Conservation (phyloP, 208 protist genomes). For the Trypanosomatidae sp. region DNA sequence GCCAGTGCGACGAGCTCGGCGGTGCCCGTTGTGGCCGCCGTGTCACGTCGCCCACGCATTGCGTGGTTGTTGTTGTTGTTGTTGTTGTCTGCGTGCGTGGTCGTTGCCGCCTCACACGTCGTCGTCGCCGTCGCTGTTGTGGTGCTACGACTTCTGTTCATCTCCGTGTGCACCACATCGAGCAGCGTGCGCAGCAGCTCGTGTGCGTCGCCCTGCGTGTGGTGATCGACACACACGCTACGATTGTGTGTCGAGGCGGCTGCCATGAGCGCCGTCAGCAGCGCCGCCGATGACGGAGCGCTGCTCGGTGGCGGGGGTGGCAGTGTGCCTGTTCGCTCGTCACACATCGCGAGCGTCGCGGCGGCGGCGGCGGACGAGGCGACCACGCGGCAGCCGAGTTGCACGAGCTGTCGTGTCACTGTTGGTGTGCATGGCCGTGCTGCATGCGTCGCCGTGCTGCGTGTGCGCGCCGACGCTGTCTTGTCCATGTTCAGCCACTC, state of each 20-base stretch:
- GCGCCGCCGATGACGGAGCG: constrained; percentile 3
- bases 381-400: too few species aligned
- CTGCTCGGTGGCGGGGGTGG: too few species aligned
- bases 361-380: constrained; percentile 3
- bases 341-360: constrained; percentile 14
- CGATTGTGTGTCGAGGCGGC: constrained; percentile 43
- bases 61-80: constrained; percentile 39
- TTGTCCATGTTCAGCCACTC: neutral
- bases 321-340: too few species aligned
- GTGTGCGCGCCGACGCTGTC: neutral
- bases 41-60: too few species aligned
- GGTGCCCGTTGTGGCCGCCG: too few species aligned
- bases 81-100: constrained; percentile 19
- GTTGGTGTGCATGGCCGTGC: too few species aligned
- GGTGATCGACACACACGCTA: too few species aligned
- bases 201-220: constrained; percentile 82
- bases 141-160: constrained; percentile 25
- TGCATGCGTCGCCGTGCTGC: neutral
- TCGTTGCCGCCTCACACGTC: too few species aligned
- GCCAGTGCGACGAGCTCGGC: constrained; percentile 20
- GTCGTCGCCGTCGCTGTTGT: too few species aligned
- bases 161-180: constrained; percentile 80
- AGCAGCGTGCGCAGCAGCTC: constrained; percentile 85
- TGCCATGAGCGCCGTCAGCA: constrained; percentile 44
- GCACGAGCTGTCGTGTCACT: too few species aligned